Base-by-base conservation (phyloP, 192 early-diverging fungal genomes). In the Backusella australiensis region DNA sequence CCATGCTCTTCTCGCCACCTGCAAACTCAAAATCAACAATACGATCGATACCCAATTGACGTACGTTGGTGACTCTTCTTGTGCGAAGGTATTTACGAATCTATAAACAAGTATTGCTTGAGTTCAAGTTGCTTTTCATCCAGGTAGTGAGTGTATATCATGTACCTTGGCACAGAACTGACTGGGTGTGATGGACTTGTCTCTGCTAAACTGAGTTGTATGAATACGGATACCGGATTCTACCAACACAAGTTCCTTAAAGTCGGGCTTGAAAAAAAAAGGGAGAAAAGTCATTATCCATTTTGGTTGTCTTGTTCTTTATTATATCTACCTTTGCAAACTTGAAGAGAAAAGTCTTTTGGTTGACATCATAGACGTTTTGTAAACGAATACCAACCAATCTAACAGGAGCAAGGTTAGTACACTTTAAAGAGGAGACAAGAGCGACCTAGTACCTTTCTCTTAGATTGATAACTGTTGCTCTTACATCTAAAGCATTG, bases 221-320 rank as follows among this genome's bases (percentile, higher is more conserved):
- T 99, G 97, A 53, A 98, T 85, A 46, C 98, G 92, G 56, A 95
- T 94, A 29, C 98, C 98, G 0, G 95, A 95, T 81, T 99, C 97
- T 42, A 99, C 85, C 39, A 99, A 81, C 2, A 99, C 87, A 34
- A 96, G 83, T 74, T 96, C 93, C 74, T 98, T 98, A 74, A 80
- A 69, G 71, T 97, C 95, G n/a, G 93, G 92, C 84, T 90, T 32
- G 17, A 14, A 38, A 35, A 15, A n/a, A 41, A 29, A 29, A 29
- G 3, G 9, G 9, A 23, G 15, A 19, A 14, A 56, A 0, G 21
- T 36, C 56, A 29, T 5, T 15, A 8, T 41, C 21, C 19, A 32
- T 6, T 3, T 8, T 21, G 0, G 4, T 26, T 26, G 6, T 41
- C 17, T 15, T 34, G 59, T 19, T 75, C 7, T 59, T 59, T 12